Evolutionary conservation across 805 yeast species (phyloP), one percentile per base, ranked within the genome.

Genomic region (Maudiozyma pseudohumilis): DNA sequence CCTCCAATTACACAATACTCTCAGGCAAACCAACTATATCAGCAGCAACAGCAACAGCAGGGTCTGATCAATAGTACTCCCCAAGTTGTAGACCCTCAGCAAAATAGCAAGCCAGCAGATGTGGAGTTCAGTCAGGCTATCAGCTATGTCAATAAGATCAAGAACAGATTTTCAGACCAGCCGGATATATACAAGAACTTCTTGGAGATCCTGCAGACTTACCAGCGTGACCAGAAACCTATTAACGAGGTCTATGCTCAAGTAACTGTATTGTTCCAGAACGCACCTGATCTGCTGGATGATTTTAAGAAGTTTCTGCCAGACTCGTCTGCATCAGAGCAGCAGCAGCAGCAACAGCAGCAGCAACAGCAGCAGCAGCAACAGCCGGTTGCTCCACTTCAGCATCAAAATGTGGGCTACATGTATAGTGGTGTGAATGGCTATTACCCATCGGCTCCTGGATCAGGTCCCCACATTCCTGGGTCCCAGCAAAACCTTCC

Each of bases 101-200:
- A 29, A 29, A 32, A 25, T 19, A 49, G 51, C 33, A 55, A 48
- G 35, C 45, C 67, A 19, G 75, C 73, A 2, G 96, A 94, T 34
- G 89, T 87, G 13, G 97, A 92, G 63, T 89, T 92, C 67, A 88
- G 89, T 58, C 96, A 92, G 59, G 98, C 98, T 15, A 92, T 92
- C 45, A 81, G 80, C 49, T 92, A 92, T 53, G 99, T 92, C 42
- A 92, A 92, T 66, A 87, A 88, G 63, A 92, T 92, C 56, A 94
- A 94, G 59, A 88, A 87, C 39, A 74, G 97, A 44, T 92, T 87
- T 59, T 82, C 94, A 16, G 74, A 78, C 52, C 95, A 88, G 59
- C 98, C 98, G 1, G 96, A 89, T 52, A 86, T 88, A 40, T 92
- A 92, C 67, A 92, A 92, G 63, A 87, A 80, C 50, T 92, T 92